Evolutionary conservation across 192 early-diverging fungal species (phyloP).

Genomic region (Coemansia sp.): DNA sequence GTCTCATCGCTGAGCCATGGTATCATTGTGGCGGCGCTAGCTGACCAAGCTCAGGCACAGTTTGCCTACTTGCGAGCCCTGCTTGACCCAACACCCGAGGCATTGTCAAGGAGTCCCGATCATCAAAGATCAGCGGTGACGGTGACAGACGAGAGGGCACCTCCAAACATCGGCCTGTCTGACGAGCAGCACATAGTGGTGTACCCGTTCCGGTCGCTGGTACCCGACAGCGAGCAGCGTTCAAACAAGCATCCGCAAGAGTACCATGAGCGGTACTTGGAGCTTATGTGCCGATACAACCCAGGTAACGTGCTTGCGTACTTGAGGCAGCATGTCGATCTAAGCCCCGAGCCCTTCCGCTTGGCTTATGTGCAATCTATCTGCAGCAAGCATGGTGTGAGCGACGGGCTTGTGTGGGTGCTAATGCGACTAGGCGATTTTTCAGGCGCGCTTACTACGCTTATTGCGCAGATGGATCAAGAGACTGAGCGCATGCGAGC

Average conservation of each 20-base stretch:
- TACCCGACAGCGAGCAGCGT: slow-evolving; percentile 20
- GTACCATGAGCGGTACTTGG: slow-evolving; percentile 49
- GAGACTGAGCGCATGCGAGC: slow-evolving; percentile 26
- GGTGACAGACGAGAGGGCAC: slow-evolving; percentile 32
- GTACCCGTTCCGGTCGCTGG: slow-evolving; percentile 43
- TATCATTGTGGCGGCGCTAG: slow-evolving; percentile 18
- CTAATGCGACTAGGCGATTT: slow-evolving; percentile 50
- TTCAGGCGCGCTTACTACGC: slow-evolving; percentile 40
- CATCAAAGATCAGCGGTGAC: neutral
- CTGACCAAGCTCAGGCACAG: slow-evolving; percentile 24
- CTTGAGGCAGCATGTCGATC: slow-evolving; percentile 35
- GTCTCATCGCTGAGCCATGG: slow-evolving; percentile 26
- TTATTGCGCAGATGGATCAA: slow-evolving; percentile 34
- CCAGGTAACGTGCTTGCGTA: slow-evolving; percentile 39
- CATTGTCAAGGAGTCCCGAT: slow-evolving; percentile 14
- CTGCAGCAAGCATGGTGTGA: slow-evolving; percentile 28
- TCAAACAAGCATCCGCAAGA: slow-evolving; percentile 33
- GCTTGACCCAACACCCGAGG: slow-evolving; percentile 35
- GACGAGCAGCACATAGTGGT: slow-evolving; percentile 52
- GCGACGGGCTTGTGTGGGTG: slow-evolving; percentile 49
- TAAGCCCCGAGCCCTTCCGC: slow-evolving; percentile 38
- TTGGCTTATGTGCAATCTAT: slow-evolving; percentile 35
- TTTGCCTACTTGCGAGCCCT: slow-evolving; percentile 43
- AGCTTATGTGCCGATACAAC: slow-evolving; percentile 44
- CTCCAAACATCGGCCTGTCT: slow-evolving; percentile 43